A percentile compares a stretch with the other conserved stretches of the same genome.
phyloP scores from a whole-genome alignment of 305 asterid species.

The Rubia balearica region DNA sequence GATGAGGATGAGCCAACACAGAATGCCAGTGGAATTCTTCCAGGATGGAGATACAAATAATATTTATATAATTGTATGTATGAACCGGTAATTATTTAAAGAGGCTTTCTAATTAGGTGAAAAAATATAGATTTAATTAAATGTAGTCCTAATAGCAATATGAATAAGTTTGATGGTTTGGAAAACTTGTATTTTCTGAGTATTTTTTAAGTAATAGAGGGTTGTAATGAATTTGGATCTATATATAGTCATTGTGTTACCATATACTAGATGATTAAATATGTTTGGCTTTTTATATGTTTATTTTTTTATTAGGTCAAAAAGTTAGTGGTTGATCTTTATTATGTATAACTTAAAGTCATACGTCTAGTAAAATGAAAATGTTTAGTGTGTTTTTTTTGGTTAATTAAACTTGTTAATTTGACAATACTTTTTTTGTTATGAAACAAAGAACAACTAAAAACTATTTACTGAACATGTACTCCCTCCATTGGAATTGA shows the following conservation, averaged over 20 bases:
- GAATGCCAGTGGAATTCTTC: conserved; percentile 27
- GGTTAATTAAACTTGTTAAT: no score
- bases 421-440: no score
- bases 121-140: not conserved
- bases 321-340: no score
- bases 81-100: not conserved
- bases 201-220: not conserved
- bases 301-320: no score
- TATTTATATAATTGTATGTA: not conserved
- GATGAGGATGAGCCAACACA: conserved; percentile 13
- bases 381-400: no score
- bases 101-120: not conserved
- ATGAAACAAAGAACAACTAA: no score
- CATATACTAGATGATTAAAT: no score
- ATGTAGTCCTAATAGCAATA: not conserved
- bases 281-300: no score
- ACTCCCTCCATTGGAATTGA: no score
- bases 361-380: no score
- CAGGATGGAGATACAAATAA: conserved; percentile 29
- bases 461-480: no score
- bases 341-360: no score
- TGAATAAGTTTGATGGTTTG: not conserved
- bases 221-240: not conserved
- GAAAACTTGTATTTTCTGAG: not conserved
- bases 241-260: not conserved